Percentiles rank a stretch among this genome's conserved stretches.
phyloP scores from a whole-genome alignment of 208 protist species.

The Crithidia fasciculata region DNA sequence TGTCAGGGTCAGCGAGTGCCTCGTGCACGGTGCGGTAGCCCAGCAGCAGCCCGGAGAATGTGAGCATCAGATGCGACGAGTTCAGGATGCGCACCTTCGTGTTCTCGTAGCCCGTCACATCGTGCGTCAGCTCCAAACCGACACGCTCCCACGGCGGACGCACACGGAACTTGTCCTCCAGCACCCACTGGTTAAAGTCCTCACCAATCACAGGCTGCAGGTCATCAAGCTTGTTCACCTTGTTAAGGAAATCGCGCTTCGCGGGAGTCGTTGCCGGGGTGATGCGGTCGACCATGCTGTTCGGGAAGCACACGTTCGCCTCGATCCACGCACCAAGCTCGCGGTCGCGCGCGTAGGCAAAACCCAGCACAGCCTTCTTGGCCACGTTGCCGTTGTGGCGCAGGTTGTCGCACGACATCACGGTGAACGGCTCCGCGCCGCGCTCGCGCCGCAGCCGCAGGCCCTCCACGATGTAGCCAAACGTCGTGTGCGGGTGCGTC shows the following conservation, averaged over 20 bases:
- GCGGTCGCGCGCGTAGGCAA: conserved; percentile 27
- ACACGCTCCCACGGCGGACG: conserved; percentile 47
- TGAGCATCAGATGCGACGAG: conserved; percentile 48
- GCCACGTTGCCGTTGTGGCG: conserved; percentile 52
- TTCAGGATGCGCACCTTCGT: conserved; percentile 52
- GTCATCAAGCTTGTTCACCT: conserved; percentile 27
- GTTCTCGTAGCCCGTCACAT: conserved; percentile 44
- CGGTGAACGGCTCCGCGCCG: conserved; percentile 37
- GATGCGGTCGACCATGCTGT: conserved; percentile 53
- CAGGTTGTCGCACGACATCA: conserved; percentile 58
- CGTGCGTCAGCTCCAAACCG: conserved; percentile 34
- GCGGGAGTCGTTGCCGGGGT: conserved; percentile 38
- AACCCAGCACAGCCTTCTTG: conserved; percentile 42
- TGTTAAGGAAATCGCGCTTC: conserved; percentile 30
- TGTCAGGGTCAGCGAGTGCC: conserved; percentile 37
- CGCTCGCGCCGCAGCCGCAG: conserved; percentile 38
- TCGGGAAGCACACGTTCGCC: conserved; percentile 39
- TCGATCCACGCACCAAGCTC: conserved; percentile 31
- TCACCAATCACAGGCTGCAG: conserved; percentile 44
- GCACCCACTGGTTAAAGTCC: conserved; percentile 59
- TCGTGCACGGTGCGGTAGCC: conserved; percentile 42
- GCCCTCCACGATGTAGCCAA: conserved; percentile 49
- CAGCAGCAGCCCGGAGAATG: conserved; percentile 38
- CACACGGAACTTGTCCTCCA: conserved; percentile 41
- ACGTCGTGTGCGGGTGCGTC: conserved; percentile 37